Percentiles rank a stretch among this genome's conserved stretches.
phyloP scores from a whole-genome alignment of 345 rosid genomes.

The Chamaenerion angustifolium region DNA sequence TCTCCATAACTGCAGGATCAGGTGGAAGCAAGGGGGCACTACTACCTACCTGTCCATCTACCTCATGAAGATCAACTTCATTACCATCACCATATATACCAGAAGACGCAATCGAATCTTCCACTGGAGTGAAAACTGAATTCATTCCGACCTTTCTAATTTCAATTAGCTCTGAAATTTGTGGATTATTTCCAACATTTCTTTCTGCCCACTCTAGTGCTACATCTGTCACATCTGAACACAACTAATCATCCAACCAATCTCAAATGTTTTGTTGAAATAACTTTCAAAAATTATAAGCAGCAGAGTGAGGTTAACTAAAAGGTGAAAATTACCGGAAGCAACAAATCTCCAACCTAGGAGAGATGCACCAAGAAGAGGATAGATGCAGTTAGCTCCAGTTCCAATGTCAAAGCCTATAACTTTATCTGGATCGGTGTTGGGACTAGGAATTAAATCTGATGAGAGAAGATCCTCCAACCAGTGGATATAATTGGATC shows the following conservation, averaged over 20 bases:
- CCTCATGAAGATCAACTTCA: background rate
- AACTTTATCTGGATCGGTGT: slow-evolving; percentile 15
- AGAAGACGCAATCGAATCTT: slow-evolving; percentile 7
- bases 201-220: slow-evolving; percentile 89
- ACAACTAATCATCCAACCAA: slow-evolving; percentile 11
- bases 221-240: slow-evolving; percentile 61
- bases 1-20: slow-evolving; percentile 11
- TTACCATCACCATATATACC: no score
- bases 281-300: background rate
- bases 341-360: slow-evolving; percentile 70
- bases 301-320: background rate
- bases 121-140: slow-evolving; percentile 7
- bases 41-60: slow-evolving; percentile 8
- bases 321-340: slow-evolving; percentile 35
- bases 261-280: background rate
- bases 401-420: slow-evolving; percentile 92
- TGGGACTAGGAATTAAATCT: slow-evolving; percentile 29
- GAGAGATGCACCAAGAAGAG: slow-evolving; percentile 85
- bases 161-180: slow-evolving; percentile 48
- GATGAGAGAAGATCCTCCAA: slow-evolving; percentile 73
- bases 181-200: slow-evolving; percentile 59
- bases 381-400: slow-evolving; percentile 90
- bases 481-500: slow-evolving; percentile 91
- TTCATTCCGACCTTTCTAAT: slow-evolving; percentile 39
- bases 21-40: slow-evolving; percentile 9